Percentiles rank a stretch among this genome's conserved stretches.
Conservation (phyloP, 2,329 filamentous ascomycete species). For the Colletotrichum australisinense region DNA sequence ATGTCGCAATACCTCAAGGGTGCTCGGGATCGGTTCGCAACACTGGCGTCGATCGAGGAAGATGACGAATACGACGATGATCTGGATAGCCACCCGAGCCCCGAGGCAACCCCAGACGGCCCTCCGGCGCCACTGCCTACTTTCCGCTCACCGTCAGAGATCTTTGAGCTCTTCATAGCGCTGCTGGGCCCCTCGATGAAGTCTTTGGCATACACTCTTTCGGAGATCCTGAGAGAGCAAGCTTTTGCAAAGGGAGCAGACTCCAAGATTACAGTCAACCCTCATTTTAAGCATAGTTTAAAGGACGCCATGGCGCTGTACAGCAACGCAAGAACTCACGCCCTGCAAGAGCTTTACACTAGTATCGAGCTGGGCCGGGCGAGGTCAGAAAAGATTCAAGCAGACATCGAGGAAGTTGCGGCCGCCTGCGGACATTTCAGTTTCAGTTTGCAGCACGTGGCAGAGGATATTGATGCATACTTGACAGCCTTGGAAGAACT, state of each 20-base stretch:
- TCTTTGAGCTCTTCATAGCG: slow-evolving; percentile 90
- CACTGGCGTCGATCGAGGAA: slow-evolving; percentile 73
- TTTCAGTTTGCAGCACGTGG: slow-evolving; percentile 90
- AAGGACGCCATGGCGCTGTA: slow-evolving; percentile 85
- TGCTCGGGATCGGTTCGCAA: slow-evolving; percentile 55
- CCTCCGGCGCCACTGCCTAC: slow-evolving; percentile 43
- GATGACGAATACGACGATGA: slow-evolving; percentile 59
- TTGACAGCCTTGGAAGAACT: slow-evolving; percentile 87
- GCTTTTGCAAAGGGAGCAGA: slow-evolving; percentile 79
- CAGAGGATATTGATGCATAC: slow-evolving; percentile 87
- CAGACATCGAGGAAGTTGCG: slow-evolving; percentile 96
- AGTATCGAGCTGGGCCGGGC: slow-evolving; percentile 78
- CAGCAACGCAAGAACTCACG: slow-evolving; percentile 77
- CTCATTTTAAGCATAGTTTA: slow-evolving; percentile 83
- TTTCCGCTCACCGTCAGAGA: slow-evolving; percentile 77
- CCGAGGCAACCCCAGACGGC: slow-evolving; percentile 47
- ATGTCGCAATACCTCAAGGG: slow-evolving; percentile 50
- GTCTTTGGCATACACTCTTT: slow-evolving; percentile 90
- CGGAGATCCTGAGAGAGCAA: slow-evolving; percentile 87
- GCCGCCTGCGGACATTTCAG: slow-evolving; percentile 98
- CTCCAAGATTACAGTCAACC: slow-evolving; percentile 79
- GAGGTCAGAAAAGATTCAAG: slow-evolving; percentile 80
- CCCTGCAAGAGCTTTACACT: slow-evolving; percentile 83
- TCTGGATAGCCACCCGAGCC: slow-evolving; percentile 51
- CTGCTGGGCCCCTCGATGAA: slow-evolving; percentile 95